Conservation (phyloP, 2,329 filamentous ascomycete species). For the Sphaerulina musiva region DNA sequence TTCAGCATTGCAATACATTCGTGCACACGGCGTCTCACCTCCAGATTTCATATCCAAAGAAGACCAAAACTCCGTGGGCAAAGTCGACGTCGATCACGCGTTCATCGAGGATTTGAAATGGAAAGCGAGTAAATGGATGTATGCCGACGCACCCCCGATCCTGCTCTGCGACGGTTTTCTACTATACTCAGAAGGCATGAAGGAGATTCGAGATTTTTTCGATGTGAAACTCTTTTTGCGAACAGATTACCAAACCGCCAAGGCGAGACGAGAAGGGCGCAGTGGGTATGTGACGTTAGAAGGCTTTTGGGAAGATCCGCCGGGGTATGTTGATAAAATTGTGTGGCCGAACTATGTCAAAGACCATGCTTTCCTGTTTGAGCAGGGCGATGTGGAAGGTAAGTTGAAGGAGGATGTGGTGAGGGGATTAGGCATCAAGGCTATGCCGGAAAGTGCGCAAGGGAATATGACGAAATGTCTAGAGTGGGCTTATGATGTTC, state of each 20-base stretch:
- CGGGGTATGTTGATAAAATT: conserved; percentile 85
- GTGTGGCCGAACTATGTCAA: conserved; percentile 93
- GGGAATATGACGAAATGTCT: conserved; percentile 33
- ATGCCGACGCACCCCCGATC: conserved; percentile 38
- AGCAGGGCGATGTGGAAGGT: conserved; percentile 59
- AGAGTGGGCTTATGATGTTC: conserved; percentile 35
- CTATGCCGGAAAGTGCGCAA: conserved; percentile 27
- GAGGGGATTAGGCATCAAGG: conserved; percentile 25
- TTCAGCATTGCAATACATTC: conserved; percentile 63
- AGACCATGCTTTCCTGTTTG: conserved; percentile 75
- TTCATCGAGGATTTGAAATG: conserved; percentile 30
- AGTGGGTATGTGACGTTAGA: conserved; percentile 71
- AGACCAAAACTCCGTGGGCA: conserved; percentile 49
- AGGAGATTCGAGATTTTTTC: conserved; percentile 51
- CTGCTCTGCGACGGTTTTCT: conserved; percentile 86
- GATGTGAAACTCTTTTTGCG: conserved; percentile 74
- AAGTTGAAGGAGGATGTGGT: conserved; percentile 43
- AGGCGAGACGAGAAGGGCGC: conserved; percentile 59
- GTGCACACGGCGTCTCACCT: conserved; percentile 56
- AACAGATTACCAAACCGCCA: conserved; percentile 58
- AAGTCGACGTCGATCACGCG: conserved; percentile 36
- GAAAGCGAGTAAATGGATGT: conserved; percentile 26
- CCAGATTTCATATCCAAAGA: conserved; percentile 51
- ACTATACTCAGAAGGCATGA: conserved; percentile 60
- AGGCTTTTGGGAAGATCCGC: conserved; percentile 92